Base-by-base conservation (phyloP, 768 basidiomycete species). In the Guyanaporus albipodus region DNA sequence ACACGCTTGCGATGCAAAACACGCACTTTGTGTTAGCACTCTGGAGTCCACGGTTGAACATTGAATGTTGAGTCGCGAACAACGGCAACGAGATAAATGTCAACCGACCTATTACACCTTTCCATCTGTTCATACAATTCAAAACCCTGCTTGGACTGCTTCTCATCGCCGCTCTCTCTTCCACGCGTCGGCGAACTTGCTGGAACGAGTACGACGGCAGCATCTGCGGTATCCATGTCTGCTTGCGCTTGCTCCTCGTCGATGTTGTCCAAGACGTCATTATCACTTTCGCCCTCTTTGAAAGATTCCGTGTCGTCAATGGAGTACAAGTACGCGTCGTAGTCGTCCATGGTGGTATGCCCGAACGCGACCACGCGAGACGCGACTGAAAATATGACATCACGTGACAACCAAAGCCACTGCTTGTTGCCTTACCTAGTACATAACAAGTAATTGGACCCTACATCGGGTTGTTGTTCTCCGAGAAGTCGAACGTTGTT, bases 11-110 rank as follows among this genome's bases (percentile, higher is more conserved):
- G 17, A 36, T 15, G 12, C 2, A 19, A 19, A 31, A 38, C 8
- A 44, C 60, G n/a, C 34, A 66, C 64, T 51, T 42, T 67, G 42
- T 2, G 50, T 55, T 47, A 66, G 40, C 4, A 62, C 40, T 36
- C 67, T 66, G 31, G 8, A 32, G 23, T 2, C 19, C 15, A 19
- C 19, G 17, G 27, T 44, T 31, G 12, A 39, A 15, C 9, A n/a
- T 44, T 31, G 12, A 39, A 15, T 9, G n/a, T n/a, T n/a, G n/a
- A n/a, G n/a, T n/a, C 5, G 14, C 9, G 17, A 39, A 18, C 10
- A 38, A 29, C 27, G 17, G 34, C 5, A 29, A 6, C 11, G 11
- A 4, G 23, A 27, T 4, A 19, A 10, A 17, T 22, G 27, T 14
- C 6, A 15, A 51, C 55, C 4, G 12, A 60, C 60, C 46, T 54